Evolutionary conservation across 148 eudicot species (phyloP).

Genomic region (Oxyria digyna): DNA sequence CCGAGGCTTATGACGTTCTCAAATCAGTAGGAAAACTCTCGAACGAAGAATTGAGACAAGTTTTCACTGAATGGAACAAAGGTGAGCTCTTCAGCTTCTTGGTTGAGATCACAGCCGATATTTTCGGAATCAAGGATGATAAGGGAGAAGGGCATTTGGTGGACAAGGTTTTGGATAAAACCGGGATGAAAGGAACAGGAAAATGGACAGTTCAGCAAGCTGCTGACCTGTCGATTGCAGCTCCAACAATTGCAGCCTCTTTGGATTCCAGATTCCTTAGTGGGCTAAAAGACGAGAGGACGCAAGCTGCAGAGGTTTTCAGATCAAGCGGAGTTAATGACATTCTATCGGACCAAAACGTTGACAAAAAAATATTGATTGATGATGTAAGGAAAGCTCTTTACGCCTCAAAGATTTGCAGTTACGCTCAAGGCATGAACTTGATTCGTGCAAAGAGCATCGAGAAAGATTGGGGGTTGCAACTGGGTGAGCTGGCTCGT

Average conservation of each 20-base stretch:
- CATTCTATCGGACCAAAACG: conserved; percentile 38
- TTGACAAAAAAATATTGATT: conserved; percentile 57
- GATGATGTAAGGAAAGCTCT: conserved; percentile 80
- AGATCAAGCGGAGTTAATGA: conserved; percentile 50
- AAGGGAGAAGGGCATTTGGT: conserved; percentile 72
- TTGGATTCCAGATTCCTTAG: conserved; percentile 81
- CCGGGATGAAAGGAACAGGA: conserved; percentile 94
- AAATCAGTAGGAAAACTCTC: conserved; percentile 85
- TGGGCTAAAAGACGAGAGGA: conserved; percentile 77
- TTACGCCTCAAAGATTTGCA: conserved; percentile 76
- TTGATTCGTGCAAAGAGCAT: conserved; percentile 74
- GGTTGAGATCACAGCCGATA: conserved; percentile 82
- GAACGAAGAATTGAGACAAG: conserved; percentile 62
- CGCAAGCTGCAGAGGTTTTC: conserved; percentile 66
- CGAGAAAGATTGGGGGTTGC: conserved; percentile 73
- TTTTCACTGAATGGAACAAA: conserved; percentile 78
- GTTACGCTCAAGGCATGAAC: conserved; percentile 92
- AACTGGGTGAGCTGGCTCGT: conserved; percentile 79
- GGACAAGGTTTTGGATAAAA: conserved; percentile 80
- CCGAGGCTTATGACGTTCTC: conserved; percentile 87
- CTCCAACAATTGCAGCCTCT: conserved; percentile 81
- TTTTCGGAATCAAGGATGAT: conserved; percentile 70
- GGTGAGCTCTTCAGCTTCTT: conserved; percentile 88
- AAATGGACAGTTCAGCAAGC: conserved; percentile 98
- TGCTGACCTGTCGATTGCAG: conserved; percentile 76